phyloP scores from a whole-genome alignment of 2,329 filamentous ascomycete species.

The Diaporthe velutina region DNA sequence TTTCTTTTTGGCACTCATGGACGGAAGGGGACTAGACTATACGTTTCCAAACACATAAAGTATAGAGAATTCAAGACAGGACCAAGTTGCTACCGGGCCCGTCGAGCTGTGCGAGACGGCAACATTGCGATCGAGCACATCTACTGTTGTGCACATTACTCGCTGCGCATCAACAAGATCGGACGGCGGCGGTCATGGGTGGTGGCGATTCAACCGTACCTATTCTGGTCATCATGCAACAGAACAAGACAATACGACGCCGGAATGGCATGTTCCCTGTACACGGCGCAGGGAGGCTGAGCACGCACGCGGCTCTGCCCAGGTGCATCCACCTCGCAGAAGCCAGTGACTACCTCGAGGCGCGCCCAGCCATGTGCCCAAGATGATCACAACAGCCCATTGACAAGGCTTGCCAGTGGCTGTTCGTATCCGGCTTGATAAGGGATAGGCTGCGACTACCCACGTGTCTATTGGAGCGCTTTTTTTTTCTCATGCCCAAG shows the following conservation, averaged over 20 bases:
- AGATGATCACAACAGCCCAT: neutral
- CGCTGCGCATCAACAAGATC: neutral
- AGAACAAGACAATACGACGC: neutral
- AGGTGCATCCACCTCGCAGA: neutral
- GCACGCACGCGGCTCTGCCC: conserved; percentile 13
- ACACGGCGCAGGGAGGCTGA: neutral
- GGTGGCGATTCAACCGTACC: neutral
- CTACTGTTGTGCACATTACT: neutral
- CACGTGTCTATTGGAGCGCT: neutral
- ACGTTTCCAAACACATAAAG: neutral
- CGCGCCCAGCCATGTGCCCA: neutral
- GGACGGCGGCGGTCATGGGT: neutral
- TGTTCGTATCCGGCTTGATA: neutral
- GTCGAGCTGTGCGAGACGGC: neutral
- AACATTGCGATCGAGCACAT: neutral
- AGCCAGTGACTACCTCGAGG: neutral
- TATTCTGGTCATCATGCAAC: conserved; percentile 21
- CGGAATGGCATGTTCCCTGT: conserved; percentile 4
- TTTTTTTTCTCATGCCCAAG: neutral
- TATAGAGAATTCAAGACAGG: neutral
- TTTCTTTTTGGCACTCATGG: neutral
- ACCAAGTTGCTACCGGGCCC: neutral
- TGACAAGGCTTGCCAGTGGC: neutral
- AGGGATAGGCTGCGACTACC: neutral
- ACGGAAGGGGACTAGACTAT: neutral